Evolutionary conservation across 371 early-diverging fungal species (phyloP).

Genomic region (Apophysomyces trapeziformis): DNA sequence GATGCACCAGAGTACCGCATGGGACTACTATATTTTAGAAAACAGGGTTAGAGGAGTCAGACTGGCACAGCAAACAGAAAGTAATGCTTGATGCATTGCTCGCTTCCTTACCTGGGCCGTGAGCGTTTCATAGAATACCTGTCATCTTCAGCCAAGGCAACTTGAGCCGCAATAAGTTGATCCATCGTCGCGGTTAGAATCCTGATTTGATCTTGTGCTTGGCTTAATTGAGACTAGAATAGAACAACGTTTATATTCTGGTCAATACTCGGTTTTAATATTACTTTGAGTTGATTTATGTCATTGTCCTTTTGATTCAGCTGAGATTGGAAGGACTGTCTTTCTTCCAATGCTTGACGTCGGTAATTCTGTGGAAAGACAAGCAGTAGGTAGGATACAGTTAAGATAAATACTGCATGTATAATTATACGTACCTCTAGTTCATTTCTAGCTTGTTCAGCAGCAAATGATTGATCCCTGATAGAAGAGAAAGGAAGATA

Average conservation of each 20-base stretch:
- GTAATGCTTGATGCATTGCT: not conserved
- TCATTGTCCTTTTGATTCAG: conserved; percentile 13
- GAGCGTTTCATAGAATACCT: not conserved
- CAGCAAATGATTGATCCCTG: conserved; percentile 23
- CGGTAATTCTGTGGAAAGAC: not conserved
- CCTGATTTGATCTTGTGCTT: conserved; percentile 37
- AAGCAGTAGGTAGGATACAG: too few relatives aligned
- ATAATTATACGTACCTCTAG: conserved; percentile 17
- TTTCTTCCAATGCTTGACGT: conserved; percentile 15
- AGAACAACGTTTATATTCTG: not conserved
- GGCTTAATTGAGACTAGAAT: conserved; percentile 28
- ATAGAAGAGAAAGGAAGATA: not conserved
- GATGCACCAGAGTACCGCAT: not conserved
- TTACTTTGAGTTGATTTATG: conserved; percentile 14
- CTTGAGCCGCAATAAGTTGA: conserved; percentile 35
- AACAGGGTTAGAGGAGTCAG: not conserved
- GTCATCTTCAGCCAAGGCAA: not conserved
- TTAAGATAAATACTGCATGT: not conserved
- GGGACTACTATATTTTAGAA: not conserved
- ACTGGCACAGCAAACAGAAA: not conserved
- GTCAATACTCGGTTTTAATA: not conserved
- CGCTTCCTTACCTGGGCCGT: not conserved
- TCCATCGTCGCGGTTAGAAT: conserved; percentile 45
- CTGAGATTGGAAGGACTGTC: conserved; percentile 6
- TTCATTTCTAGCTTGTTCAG: conserved; percentile 20